These are phyloP conservation scores for Pichia membranifaciens DNA, from an alignment of 805 yeast species.

Conservation along the genomic window DNA sequence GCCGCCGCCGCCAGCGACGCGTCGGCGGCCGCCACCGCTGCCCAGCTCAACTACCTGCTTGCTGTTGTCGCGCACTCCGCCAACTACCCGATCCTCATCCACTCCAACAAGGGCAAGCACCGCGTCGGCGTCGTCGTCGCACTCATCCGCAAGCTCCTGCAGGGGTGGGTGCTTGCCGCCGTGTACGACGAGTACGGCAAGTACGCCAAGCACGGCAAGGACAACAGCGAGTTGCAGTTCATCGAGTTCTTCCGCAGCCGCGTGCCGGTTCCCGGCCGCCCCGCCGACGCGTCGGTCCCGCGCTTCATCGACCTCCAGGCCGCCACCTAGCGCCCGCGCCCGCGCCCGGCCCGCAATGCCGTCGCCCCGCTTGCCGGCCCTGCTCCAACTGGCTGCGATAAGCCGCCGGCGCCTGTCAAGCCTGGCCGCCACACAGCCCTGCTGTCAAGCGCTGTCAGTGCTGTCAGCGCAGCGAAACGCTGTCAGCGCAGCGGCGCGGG, in stretches of 20 bases:
- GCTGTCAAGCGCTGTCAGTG: neutral
- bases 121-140: slow-evolving; percentile 94
- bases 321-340: too few relatives aligned
- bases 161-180: slow-evolving; percentile 92
- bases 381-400: too few relatives aligned
- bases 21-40: slow-evolving; percentile 36
- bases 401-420: too few relatives aligned
- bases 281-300: neutral
- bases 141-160: slow-evolving; percentile 73
- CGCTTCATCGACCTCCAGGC: too few relatives aligned
- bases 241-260: slow-evolving; percentile 65
- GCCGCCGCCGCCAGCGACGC: too few relatives aligned
- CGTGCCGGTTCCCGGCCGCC: neutral
- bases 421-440: too few relatives aligned
- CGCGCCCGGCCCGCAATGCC: too few relatives aligned
- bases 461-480: too few relatives aligned
- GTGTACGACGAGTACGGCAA: slow-evolving; percentile 90
- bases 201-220: slow-evolving; percentile 82
- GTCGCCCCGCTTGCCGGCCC: too few relatives aligned
- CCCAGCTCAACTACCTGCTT: slow-evolving; percentile 38
- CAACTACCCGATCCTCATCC: slow-evolving; percentile 83
- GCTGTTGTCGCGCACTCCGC: slow-evolving; percentile 52
- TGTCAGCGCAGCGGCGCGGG: too few relatives aligned
- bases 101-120: slow-evolving; percentile 97
- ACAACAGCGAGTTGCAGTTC: slow-evolving; percentile 85